Conservation (phyloP, 208 protist genomes). For the Leishmania gerbilli region DNA sequence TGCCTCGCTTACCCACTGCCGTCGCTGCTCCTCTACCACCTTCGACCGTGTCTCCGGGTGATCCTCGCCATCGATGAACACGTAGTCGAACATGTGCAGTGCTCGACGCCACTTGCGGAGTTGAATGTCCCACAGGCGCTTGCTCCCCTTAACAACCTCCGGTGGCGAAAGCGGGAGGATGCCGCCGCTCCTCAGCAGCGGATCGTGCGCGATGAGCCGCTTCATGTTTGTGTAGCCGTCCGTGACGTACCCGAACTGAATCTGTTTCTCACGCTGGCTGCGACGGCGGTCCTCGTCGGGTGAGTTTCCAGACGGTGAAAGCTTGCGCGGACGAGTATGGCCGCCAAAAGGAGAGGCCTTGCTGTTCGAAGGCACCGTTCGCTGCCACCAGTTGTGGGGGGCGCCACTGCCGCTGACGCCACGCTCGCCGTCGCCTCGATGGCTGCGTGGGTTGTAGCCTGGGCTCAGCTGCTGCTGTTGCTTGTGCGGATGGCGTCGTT, state of each 20-base stretch:
- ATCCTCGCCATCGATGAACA: constrained; percentile 83
- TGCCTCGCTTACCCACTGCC: constrained; percentile 73
- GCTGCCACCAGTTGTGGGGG: neutral
- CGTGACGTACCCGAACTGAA: constrained; percentile 74
- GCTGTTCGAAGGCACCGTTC: neutral
- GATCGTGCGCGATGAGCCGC: constrained; percentile 71
- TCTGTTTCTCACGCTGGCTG: constrained; percentile 82
- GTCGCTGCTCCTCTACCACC: constrained; percentile 71
- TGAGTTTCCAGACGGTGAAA: constrained; percentile 38
- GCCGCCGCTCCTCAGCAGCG: constrained; percentile 67
- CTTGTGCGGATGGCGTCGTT: neutral
- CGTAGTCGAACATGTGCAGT: constrained; percentile 90
- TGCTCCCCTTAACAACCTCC: constrained; percentile 56
- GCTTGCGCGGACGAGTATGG: constrained; percentile 1
- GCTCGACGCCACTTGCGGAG: constrained; percentile 85
- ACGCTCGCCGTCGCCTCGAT: neutral
- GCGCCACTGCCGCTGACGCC: neutral
- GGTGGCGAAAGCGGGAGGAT: constrained; percentile 78
- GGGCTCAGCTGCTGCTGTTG: constrained; percentile 1
- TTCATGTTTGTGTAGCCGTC: constrained; percentile 88
- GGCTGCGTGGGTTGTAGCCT: neutral
- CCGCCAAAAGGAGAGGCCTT: neutral
- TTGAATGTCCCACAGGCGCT: constrained; percentile 83
- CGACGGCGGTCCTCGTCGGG: constrained; percentile 67
- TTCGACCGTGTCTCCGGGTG: constrained; percentile 30